Evolutionary conservation across 1,139 yeast species (phyloP), one percentile per base, ranked within the genome.

Genomic region (Scheffersomyces titani): DNA sequence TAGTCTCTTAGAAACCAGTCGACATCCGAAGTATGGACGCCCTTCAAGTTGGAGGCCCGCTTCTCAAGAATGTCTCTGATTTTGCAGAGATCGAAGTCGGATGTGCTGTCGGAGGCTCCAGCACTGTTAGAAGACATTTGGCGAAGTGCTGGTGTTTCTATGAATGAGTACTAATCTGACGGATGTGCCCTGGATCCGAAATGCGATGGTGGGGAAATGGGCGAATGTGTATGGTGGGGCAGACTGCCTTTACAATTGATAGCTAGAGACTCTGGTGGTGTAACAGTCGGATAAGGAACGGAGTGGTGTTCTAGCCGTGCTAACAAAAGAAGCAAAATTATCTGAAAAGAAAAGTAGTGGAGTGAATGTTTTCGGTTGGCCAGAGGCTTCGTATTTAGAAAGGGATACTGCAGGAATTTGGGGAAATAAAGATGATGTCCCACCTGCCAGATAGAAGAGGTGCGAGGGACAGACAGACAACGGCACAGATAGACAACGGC

Each of bases 1-100:
- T 74, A 64, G 19, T 70, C 72, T 56, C 86, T 70, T 19, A 84
- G 70, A 58, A 84, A 75, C 88, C 87, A 84, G 61, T 82, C 81
- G 16, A 79, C 75, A 57, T 79, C 82, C 20, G 70, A 67, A 52
- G 68, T 70, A 45, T 68, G 66, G 19, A 77, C 71, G 2, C 75
- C 78, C 54, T 69, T 66, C 40, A 71, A 64, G 52, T 67, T 65
- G 4, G 54, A 50, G 2, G 58, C 52, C 49, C 56, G 56, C 49
- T 60, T 58, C 52, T 62, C 65, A 20, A 62, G 60, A 46, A 63
- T 57, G 44, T 58, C 59, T 22, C 60, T 55, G 36, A 63, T 59
- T 19, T 61, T 62, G 13, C 59, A 59, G 55, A 63, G 56, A 53
- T 63, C 65, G 51, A 62, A 56, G 40, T 5, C 16, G 40, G 40